Evolutionary conservation across 1,139 yeast genomes (phyloP).

Genomic region (Candida dubliniensis): DNA sequence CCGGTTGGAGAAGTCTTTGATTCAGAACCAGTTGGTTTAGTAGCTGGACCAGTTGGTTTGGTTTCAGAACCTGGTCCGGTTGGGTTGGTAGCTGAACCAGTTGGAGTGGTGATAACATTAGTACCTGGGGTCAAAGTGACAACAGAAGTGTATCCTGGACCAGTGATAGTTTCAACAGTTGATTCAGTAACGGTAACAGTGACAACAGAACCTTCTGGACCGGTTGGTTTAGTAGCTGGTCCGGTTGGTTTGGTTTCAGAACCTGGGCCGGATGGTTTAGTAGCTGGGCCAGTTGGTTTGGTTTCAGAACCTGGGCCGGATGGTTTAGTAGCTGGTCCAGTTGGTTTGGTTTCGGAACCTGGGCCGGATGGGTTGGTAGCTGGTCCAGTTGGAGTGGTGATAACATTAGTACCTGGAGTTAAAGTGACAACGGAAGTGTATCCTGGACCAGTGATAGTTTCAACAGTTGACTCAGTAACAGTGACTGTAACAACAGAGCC

Average conservation of each 20-base stretch:
- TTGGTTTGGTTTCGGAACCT: too few species aligned
- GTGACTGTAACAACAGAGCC: slow-evolving; percentile 3
- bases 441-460: neutral
- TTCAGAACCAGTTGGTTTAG: too few species aligned
- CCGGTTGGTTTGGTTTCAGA: too few species aligned
- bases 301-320: neutral
- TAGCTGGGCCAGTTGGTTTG: neutral
- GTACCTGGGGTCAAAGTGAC: neutral
- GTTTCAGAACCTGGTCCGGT: too few species aligned
- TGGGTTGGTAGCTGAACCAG: neutral
- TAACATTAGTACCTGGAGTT: slow-evolving; percentile 1
- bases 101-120: neutral
- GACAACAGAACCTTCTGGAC: neutral
- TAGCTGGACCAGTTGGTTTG: too few species aligned
- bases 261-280: too few species aligned
- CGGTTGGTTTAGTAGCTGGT: neutral
- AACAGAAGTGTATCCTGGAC: neutral
- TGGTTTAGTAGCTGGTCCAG: neutral
- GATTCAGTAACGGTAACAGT: neutral
- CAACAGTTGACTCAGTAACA: slow-evolving; percentile 1
- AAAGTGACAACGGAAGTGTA: neutral
- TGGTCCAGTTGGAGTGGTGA: neutral
- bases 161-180: slow-evolving; percentile 1
- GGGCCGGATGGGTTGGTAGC: too few species aligned
- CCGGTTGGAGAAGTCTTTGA: slow-evolving; percentile 1